phyloP scores from a whole-genome alignment of 129 eudicot species.

The Artemisia tridentata region DNA sequence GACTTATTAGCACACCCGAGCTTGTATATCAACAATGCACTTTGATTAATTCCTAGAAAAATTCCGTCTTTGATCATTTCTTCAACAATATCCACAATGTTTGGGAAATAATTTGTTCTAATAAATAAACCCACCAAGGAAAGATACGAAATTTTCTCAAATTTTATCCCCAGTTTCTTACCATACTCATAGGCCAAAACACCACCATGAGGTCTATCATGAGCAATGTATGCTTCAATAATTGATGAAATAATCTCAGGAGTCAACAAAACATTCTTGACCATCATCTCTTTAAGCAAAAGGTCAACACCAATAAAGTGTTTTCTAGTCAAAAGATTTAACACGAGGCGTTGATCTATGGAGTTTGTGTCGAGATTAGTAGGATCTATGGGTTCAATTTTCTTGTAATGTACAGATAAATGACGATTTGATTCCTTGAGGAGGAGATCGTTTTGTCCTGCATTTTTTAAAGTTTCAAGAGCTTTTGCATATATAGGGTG shows the following conservation, averaged over 20 bases:
- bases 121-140: slow-evolving; percentile 60
- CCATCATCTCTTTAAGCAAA: slow-evolving; percentile 50
- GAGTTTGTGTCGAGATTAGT: slow-evolving; percentile 25
- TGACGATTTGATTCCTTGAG: slow-evolving; percentile 76
- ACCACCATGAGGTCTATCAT: slow-evolving; percentile 49
- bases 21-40: slow-evolving; percentile 64
- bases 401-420: slow-evolving; percentile 33
- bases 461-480: slow-evolving; percentile 44
- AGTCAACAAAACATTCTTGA: slow-evolving; percentile 41
- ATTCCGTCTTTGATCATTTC: slow-evolving; percentile 45
- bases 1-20: slow-evolving; percentile 62
- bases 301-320: slow-evolving; percentile 62
- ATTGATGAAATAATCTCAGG: slow-evolving; percentile 44
- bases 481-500: slow-evolving; percentile 60
- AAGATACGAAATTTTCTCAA: slow-evolving; percentile 56
- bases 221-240: slow-evolving; percentile 46
- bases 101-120: slow-evolving; percentile 48
- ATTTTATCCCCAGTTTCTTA: slow-evolving; percentile 41
- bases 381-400: slow-evolving; percentile 21
- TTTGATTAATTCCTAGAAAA: slow-evolving; percentile 56
- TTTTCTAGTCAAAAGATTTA: slow-evolving; percentile 41
- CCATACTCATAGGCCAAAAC: slow-evolving; percentile 61
- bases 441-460: slow-evolving; percentile 47
- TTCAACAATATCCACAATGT: slow-evolving; percentile 56
- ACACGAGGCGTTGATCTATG: slow-evolving; percentile 46